phyloP scores from a whole-genome alignment of 495 filamentous ascomycete species.

The Margaritispora aquatica region DNA sequence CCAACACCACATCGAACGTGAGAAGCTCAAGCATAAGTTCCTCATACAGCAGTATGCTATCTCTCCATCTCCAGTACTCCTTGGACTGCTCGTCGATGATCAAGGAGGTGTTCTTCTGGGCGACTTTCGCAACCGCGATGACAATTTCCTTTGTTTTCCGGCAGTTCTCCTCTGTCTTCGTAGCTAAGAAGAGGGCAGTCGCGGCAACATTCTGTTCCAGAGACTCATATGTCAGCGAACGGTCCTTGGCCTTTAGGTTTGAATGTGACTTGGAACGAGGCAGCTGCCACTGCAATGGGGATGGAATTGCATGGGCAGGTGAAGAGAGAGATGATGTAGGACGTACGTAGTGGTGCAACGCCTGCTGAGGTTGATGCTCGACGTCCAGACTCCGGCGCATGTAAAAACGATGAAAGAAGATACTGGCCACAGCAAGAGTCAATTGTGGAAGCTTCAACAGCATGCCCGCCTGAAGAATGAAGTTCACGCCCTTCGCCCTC shows the following conservation, averaged over 20 bases:
- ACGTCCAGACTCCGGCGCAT: slow-evolving; percentile 79
- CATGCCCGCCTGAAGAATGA: slow-evolving; percentile 90
- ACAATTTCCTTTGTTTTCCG: slow-evolving; percentile 91
- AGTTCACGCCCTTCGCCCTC: slow-evolving; percentile 88
- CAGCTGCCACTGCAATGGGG: slow-evolving; percentile 4
- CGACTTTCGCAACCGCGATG: slow-evolving; percentile 85
- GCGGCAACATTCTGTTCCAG: slow-evolving; percentile 65
- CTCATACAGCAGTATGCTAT: slow-evolving; percentile 85
- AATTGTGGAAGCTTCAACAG: slow-evolving; percentile 88
- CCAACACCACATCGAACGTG: slow-evolving; percentile 89
- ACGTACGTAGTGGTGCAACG: slow-evolving; percentile 79
- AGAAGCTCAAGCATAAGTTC: slow-evolving; percentile 85
- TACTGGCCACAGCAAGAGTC: slow-evolving; percentile 83
- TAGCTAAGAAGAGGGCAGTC: slow-evolving; percentile 84
- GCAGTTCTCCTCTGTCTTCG: slow-evolving; percentile 94
- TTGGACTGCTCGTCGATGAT: slow-evolving; percentile 91
- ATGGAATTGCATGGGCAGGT: background rate
- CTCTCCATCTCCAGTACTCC: slow-evolving; percentile 95
- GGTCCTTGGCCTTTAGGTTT: slow-evolving; percentile 6
- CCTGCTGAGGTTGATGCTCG: slow-evolving; percentile 41
- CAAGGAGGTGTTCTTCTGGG: slow-evolving; percentile 84
- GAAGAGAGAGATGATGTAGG: background rate
- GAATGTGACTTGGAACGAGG: slow-evolving; percentile 14
- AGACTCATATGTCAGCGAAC: slow-evolving; percentile 6
- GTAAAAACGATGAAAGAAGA: slow-evolving; percentile 92